Conservation (phyloP, 306 rosid genomes). For the Pyrus bretschneideri region DNA sequence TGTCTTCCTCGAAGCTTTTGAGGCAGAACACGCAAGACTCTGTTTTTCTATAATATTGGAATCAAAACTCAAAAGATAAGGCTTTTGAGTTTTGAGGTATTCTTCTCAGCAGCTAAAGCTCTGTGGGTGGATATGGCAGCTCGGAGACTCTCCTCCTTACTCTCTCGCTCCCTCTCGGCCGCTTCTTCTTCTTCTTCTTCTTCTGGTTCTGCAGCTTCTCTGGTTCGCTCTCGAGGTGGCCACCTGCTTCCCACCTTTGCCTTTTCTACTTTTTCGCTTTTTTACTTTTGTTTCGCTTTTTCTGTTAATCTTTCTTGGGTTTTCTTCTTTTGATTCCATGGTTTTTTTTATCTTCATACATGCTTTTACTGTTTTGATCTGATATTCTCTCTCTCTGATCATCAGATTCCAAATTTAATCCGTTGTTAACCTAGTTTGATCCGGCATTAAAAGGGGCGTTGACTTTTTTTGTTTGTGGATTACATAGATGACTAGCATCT, state of each 20-base stretch:
- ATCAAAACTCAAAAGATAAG: not conserved
- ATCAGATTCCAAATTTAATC: not conserved
- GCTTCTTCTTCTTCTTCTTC: constrained; percentile 18
- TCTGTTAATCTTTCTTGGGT: not conserved
- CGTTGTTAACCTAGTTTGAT: not conserved
- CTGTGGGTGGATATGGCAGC: constrained; percentile 59
- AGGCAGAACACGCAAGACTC: not conserved
- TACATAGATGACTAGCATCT: not conserved
- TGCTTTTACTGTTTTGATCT: not conserved
- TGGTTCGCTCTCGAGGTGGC: constrained; percentile 52
- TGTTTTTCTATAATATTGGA: not conserved
- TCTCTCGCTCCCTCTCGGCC: constrained; percentile 48
- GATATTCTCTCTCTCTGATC: not conserved
- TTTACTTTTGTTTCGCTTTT: not conserved
- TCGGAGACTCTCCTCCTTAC: constrained; percentile 47
- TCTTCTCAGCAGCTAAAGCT: not conserved
- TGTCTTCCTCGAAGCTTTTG: not conserved
- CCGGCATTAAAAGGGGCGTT: not conserved
- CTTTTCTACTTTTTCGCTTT: not conserved
- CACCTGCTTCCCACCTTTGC: not conserved
- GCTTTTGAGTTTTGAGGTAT: not conserved
- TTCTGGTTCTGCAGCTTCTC: constrained; percentile 34
- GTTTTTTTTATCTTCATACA: not conserved
- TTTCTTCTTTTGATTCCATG: not conserved
- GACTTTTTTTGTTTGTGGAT: not conserved